Percentiles rank a stretch among this genome's conserved stretches.
phyloP scores from a whole-genome alignment of 345 rosid genomes.

The Eucalyptus microcorys region DNA sequence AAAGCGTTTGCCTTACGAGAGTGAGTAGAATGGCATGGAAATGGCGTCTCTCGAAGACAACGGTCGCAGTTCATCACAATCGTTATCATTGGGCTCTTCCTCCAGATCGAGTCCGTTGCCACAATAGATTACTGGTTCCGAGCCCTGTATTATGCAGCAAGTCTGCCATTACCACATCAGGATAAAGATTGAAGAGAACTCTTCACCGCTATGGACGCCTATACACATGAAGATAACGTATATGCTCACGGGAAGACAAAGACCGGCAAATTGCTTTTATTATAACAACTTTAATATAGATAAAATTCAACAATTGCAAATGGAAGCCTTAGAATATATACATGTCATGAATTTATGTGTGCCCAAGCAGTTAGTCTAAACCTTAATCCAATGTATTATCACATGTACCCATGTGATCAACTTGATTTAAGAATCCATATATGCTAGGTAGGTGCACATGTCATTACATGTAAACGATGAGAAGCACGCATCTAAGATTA shows the following conservation, averaged over 20 bases:
- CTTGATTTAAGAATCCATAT: neutral
- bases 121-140: neutral
- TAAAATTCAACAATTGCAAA: neutral
- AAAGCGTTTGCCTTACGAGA: neutral
- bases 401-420: neutral
- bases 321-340: neutral
- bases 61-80: neutral
- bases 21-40: slow-evolving; percentile 14
- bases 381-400: neutral
- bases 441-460: neutral
- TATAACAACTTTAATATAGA: too few relatives aligned
- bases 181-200: neutral
- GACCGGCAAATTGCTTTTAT: neutral
- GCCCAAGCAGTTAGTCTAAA: neutral
- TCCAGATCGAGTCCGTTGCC: neutral
- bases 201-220: neutral
- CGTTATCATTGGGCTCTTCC: neutral
- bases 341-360: neutral
- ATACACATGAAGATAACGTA: neutral
- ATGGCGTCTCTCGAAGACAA: neutral
- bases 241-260: neutral
- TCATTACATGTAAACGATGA: too few relatives aligned
- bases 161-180: neutral
- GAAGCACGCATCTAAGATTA: neutral
- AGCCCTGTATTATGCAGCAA: slow-evolving; percentile 5